A percentile compares a stretch with the other conserved stretches of the same genome.
Evolutionary conservation across 192 early-diverging fungal genomes (phyloP).

Genomic region (Backusella luteola): DNA sequence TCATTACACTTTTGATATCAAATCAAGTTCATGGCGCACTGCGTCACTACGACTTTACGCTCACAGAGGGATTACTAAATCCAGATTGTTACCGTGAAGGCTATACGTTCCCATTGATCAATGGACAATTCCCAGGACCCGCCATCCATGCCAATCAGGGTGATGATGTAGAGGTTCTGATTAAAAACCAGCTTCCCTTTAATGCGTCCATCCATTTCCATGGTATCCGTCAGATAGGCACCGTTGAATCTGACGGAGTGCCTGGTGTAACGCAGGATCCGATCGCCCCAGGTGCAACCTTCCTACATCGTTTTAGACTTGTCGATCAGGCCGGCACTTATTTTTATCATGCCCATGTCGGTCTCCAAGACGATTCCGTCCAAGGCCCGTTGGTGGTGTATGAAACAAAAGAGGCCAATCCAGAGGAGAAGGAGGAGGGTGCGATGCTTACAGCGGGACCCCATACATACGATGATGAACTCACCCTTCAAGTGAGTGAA

Average conservation of each 20-base stretch:
- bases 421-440: background rate
- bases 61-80: background rate
- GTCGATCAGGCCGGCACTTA: conserved; percentile 43
- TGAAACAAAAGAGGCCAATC: conserved; percentile 8
- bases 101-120: background rate
- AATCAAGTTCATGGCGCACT: background rate
- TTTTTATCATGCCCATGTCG: conserved; percentile 40
- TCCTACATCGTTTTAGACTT: conserved; percentile 43
- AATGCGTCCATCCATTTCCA: conserved; percentile 45
- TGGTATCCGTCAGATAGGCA: conserved; percentile 41
- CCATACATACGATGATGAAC: conserved; percentile 43
- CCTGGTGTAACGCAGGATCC: conserved; percentile 63
- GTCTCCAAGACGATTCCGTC: conserved; percentile 16
- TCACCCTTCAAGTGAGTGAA: conserved; percentile 23
- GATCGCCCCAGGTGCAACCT: conserved; percentile 42
- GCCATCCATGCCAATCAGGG: conserved; percentile 47
- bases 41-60: background rate
- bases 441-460: background rate
- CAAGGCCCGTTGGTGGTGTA: conserved; percentile 18
- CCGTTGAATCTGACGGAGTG: conserved; percentile 47
- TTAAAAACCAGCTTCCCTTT: conserved; percentile 38
- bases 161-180: conserved; percentile 44
- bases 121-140: conserved; percentile 58
- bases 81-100: conserved; percentile 8
- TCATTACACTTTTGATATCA: background rate